Evolutionary conservation across 331 rosid species (phyloP).

Genomic region (Malus hybrid): DNA sequence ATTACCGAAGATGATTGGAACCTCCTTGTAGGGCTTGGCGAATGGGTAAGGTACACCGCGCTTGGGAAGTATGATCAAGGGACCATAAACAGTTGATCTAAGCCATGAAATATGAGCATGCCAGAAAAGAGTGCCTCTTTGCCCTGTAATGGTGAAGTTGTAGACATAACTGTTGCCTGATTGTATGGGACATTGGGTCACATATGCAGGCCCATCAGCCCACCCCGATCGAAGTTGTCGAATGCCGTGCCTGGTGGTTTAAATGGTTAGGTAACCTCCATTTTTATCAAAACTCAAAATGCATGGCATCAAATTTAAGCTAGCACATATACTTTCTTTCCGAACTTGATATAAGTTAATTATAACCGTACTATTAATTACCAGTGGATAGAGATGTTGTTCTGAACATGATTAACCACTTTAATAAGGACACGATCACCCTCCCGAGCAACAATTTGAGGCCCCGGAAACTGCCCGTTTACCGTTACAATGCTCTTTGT

Average conservation of each 20-base stretch:
- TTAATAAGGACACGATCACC: slow-evolving; percentile 21
- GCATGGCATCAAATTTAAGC: no score
- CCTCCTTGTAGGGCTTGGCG: slow-evolving; percentile 28
- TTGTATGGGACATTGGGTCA: slow-evolving; percentile 34
- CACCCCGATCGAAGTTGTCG: slow-evolving; percentile 24
- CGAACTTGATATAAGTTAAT: no score
- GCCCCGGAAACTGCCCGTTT: slow-evolving; percentile 31
- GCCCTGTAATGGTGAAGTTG: slow-evolving; percentile 24
- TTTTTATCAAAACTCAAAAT: no score
- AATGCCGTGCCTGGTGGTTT: slow-evolving; percentile 20
- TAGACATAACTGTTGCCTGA: slow-evolving; percentile 24
- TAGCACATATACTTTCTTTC: no score
- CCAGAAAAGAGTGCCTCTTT: slow-evolving; percentile 36
- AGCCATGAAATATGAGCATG: slow-evolving; percentile 36
- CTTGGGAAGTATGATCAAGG: slow-evolving; percentile 35
- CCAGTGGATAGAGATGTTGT: slow-evolving; percentile 33
- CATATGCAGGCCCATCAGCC: slow-evolving; percentile 33
- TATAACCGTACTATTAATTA: background rate
- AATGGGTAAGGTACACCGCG: slow-evolving; percentile 37
- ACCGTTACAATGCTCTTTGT: slow-evolving; percentile 28
- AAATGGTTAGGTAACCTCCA: background rate
- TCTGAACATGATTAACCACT: slow-evolving; percentile 20
- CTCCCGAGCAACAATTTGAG: slow-evolving; percentile 23
- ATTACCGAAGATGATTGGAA: slow-evolving; percentile 41
- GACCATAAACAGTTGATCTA: slow-evolving; percentile 23